Percentiles rank a stretch among this genome's conserved stretches.
Conservation (phyloP, 2,329 filamentous ascomycete species). For the Atkinsonella hypoxylon region DNA sequence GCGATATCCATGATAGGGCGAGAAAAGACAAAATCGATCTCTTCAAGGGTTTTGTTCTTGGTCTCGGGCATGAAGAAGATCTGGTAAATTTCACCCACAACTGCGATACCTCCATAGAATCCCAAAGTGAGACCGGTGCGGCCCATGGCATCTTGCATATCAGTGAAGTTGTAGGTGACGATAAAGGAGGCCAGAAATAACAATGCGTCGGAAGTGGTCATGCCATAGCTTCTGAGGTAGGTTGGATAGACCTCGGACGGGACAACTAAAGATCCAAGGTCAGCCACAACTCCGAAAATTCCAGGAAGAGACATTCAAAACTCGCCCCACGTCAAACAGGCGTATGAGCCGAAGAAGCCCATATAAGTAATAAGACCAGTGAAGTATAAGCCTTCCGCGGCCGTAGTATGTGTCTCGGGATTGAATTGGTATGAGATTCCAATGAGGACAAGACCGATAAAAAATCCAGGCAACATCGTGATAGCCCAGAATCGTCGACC, state of each 20-base stretch:
- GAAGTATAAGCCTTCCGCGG: slow-evolving; percentile 49
- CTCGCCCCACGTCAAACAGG: slow-evolving; percentile 45
- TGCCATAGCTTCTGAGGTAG: slow-evolving; percentile 60
- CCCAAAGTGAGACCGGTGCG: slow-evolving; percentile 53
- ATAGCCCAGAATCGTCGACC: slow-evolving; percentile 67
- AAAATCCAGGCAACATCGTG: slow-evolving; percentile 59
- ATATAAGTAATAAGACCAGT: slow-evolving; percentile 58
- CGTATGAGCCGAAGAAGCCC: slow-evolving; percentile 55
- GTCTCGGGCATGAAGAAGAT: slow-evolving; percentile 67
- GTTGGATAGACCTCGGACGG: slow-evolving; percentile 62
- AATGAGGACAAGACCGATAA: slow-evolving; percentile 55
- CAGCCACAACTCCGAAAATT: background rate
- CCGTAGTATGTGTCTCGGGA: slow-evolving; percentile 29
- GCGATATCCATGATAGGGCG: slow-evolving; percentile 52
- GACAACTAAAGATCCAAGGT: slow-evolving; percentile 27
- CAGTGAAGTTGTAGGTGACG: slow-evolving; percentile 63
- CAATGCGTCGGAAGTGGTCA: slow-evolving; percentile 57
- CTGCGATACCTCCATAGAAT: slow-evolving; percentile 63
- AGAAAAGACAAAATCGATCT: slow-evolving; percentile 57
- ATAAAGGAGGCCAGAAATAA: slow-evolving; percentile 62
- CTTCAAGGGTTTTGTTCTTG: slow-evolving; percentile 55
- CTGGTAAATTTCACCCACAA: slow-evolving; percentile 60
- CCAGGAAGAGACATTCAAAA: background rate
- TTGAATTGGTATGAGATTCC: slow-evolving; percentile 50
- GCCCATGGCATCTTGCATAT: slow-evolving; percentile 58